Base-by-base conservation (phyloP, 108 stramenopile genomes). In the Fistulifera solaris region DNA sequence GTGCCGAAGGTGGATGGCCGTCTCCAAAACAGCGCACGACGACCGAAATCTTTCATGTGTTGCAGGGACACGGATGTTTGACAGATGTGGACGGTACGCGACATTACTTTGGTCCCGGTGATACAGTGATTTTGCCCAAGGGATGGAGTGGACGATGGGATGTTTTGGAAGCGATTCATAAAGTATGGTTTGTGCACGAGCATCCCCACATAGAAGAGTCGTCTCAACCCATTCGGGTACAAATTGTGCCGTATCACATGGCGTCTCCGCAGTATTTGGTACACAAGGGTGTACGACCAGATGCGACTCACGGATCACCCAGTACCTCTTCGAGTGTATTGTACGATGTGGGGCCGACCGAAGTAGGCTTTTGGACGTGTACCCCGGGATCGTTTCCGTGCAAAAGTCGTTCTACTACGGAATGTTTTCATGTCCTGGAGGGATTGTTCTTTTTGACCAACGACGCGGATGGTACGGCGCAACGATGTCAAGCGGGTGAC, bases 111-210 rank as follows among this genome's bases (percentile, higher is more conserved):
- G 78, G 78, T 15, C 77, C 84, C 0, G 80, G 84, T 10, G 84
- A 85, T 71, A 68, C 59, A 23, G 84, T 85, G 3, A 74, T 81
- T n/a, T 59, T 85, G 18, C 84, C 84, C 3, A 81, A 81, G 41
- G 78, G 80, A 4, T 72, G 71, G 47, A 62, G 73, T 12, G 84
- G 84, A 39, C 56, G 84, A 38, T 85, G 84, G 84, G 84, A 85
- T 76, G 78, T 85, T 1, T 48, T 55, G 18, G 54, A 59, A 8
- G 52, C 49, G 26, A 72, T 85, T 52, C 84, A 79, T 45, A 85
- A 85, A 56, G 59, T 85, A n/a, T 85, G 83, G 83, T 54, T 55
- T 35, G 83, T 81, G 23, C 56, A 78, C 67, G 71, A 54, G 13
- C 80, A 81, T 54, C 46, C 40, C 0, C 40, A 63, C 39, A 41